phyloP scores from a whole-genome alignment of 768 basidiomycete species.

The Lactarius evosmus region DNA sequence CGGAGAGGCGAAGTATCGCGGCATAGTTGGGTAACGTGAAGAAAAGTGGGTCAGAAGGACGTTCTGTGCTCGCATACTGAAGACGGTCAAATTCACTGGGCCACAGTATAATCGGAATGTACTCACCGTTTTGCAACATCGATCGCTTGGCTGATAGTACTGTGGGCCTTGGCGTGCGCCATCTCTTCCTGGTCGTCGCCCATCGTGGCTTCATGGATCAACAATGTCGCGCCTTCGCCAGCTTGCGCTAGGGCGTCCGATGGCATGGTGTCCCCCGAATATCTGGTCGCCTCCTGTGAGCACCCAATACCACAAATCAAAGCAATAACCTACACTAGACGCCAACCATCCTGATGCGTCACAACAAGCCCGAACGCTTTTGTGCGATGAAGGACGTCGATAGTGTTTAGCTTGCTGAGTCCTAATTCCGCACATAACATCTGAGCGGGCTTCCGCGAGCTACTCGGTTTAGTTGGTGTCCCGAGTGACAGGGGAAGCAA shows the following conservation, averaged over 20 bases:
- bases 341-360: slow-evolving; percentile 26
- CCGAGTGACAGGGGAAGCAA: neutral
- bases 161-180: slow-evolving; percentile 77
- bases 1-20: slow-evolving; percentile 36
- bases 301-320: neutral
- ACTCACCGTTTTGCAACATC: slow-evolving; percentile 66
- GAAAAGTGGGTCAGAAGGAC: slow-evolving; percentile 96
- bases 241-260: slow-evolving; percentile 60
- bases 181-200: slow-evolving; percentile 76
- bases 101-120: neutral
- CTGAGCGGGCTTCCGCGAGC: slow-evolving; percentile 23
- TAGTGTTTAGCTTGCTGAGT: slow-evolving; percentile 16
- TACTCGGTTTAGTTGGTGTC: slow-evolving; percentile 4
- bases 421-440: slow-evolving; percentile 25
- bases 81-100: neutral
- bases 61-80: slow-evolving; percentile 80
- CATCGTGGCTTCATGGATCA: slow-evolving; percentile 95
- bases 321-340: slow-evolving; percentile 20
- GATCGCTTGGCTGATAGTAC: slow-evolving; percentile 87
- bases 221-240: slow-evolving; percentile 65
- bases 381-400: slow-evolving; percentile 27
- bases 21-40: slow-evolving; percentile 87
- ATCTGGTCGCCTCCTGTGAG: slow-evolving; percentile 48
- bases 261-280: slow-evolving; percentile 89
- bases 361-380: slow-evolving; percentile 24